Evolutionary conservation across 192 early-diverging fungal genomes (phyloP).

Genomic region (Linnemannia zychae): DNA sequence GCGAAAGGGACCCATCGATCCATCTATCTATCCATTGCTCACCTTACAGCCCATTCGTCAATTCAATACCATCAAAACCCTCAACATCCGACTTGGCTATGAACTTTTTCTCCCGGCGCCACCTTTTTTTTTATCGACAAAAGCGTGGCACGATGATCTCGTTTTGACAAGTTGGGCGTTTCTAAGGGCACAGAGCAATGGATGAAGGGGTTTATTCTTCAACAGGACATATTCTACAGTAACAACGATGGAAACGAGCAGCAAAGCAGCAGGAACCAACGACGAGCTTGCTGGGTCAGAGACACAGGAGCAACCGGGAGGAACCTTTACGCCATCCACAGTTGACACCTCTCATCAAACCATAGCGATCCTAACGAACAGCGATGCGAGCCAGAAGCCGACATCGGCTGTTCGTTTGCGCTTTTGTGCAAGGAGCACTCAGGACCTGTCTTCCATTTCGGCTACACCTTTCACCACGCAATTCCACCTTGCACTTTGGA

Average conservation of each 20-base stretch:
- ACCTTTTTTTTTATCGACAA: not conserved
- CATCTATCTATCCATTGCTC: constrained; percentile 21
- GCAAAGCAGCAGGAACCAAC: not conserved
- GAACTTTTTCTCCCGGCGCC: not conserved
- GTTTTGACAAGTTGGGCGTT: not conserved
- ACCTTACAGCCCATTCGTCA: not conserved
- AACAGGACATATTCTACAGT: not conserved
- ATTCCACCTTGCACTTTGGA: not conserved
- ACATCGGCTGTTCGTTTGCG: not conserved
- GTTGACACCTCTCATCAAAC: not conserved
- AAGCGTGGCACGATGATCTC: not conserved
- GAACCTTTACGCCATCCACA: not conserved
- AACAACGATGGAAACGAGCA: not conserved
- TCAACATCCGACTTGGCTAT: not conserved
- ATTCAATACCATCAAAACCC: not conserved
- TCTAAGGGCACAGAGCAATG: not conserved
- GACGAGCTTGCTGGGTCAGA: not conserved
- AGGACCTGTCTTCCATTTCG: not conserved
- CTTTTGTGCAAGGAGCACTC: not conserved
- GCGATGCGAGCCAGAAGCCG: not conserved
- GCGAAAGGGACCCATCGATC: constrained; percentile 11
- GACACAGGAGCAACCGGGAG: not conserved
- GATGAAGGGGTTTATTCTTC: not conserved
- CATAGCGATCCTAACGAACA: not conserved
- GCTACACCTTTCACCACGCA: not conserved